Conservation (phyloP, 345 rosid genomes). For the Lepidium africanum region DNA sequence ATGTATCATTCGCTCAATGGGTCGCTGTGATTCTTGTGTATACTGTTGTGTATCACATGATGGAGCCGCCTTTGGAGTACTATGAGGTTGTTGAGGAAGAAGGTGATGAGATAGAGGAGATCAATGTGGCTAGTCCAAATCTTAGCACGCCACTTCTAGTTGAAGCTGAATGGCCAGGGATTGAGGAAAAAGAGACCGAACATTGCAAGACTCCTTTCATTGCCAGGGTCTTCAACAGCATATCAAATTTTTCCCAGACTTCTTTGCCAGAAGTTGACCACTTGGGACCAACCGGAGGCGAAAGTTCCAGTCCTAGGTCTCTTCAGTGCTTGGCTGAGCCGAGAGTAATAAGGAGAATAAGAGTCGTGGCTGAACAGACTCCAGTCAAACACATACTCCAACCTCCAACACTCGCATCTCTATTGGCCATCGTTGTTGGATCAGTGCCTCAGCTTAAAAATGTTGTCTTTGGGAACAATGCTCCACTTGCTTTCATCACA, state of each 20-base stretch:
- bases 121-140: constrained; percentile 14
- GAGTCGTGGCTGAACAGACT: constrained; percentile 83
- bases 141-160: constrained; percentile 67
- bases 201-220: constrained; percentile 78
- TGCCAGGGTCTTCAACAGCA: constrained; percentile 57
- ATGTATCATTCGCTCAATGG: constrained; percentile 89
- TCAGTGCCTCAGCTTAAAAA: constrained; percentile 66
- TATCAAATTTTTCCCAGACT: constrained; percentile 40
- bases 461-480: constrained; percentile 65
- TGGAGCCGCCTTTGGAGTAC: constrained; percentile 85
- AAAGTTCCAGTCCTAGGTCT: constrained; percentile 53
- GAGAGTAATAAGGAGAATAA: constrained; percentile 75
- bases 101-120: constrained; percentile 45
- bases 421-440: constrained; percentile 73
- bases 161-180: constrained; percentile 97
- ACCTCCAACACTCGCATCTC: constrained; percentile 87
- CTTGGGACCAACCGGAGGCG: constrained; percentile 20
- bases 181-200: constrained; percentile 86
- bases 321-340: constrained; percentile 80
- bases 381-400: constrained; percentile 86
- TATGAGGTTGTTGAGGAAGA: constrained; percentile 78
- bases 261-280: constrained; percentile 53
- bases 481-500: constrained; percentile 71
- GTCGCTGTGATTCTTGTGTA: constrained; percentile 95
- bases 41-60: constrained; percentile 96